Conservation (phyloP, 2,329 filamentous ascomycete species). For the Clonostachys rosea region DNA sequence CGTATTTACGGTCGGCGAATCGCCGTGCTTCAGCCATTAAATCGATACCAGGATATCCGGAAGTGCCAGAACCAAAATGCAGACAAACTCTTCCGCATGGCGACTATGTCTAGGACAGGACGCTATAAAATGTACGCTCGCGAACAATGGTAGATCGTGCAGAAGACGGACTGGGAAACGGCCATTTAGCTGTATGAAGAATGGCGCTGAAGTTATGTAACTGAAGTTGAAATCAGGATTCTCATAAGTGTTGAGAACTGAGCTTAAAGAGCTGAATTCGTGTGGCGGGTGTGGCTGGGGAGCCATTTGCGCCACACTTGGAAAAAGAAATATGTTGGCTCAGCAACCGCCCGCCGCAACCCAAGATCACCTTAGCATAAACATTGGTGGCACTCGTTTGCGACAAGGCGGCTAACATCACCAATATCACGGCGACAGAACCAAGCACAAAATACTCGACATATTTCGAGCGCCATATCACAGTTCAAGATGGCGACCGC, state of each 20-base stretch:
- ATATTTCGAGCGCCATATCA: not conserved
- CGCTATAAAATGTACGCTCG: too few species aligned
- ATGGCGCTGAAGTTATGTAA: too few species aligned
- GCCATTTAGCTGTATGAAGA: too few species aligned
- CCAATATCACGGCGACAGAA: conserved; percentile 1
- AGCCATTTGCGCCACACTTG: conserved; percentile 2
- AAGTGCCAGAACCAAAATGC: not conserved
- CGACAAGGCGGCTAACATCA: conserved; percentile 1
- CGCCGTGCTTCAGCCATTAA: conserved; percentile 29
- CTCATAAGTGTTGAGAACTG: too few species aligned
- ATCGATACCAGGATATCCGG: conserved; percentile 5
- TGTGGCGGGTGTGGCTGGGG: conserved; percentile 8
- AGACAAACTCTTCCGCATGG: conserved; percentile 19
- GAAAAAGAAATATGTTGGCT: conserved; percentile 7
- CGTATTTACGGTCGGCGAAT: conserved; percentile 21
- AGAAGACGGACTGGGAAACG: too few species aligned
- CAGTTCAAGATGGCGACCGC: conserved; percentile 44
- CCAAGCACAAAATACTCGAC: not conserved
- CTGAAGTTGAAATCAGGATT: too few species aligned
- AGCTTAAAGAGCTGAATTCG: conserved; percentile 2
- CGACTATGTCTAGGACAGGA: not conserved
- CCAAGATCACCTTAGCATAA: not conserved
- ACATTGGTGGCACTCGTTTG: not conserved
- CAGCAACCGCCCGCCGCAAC: conserved; percentile 9
- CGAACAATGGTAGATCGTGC: too few species aligned